Conservation (phyloP, 257 asterid species). For the Solanum dulcamara region DNA sequence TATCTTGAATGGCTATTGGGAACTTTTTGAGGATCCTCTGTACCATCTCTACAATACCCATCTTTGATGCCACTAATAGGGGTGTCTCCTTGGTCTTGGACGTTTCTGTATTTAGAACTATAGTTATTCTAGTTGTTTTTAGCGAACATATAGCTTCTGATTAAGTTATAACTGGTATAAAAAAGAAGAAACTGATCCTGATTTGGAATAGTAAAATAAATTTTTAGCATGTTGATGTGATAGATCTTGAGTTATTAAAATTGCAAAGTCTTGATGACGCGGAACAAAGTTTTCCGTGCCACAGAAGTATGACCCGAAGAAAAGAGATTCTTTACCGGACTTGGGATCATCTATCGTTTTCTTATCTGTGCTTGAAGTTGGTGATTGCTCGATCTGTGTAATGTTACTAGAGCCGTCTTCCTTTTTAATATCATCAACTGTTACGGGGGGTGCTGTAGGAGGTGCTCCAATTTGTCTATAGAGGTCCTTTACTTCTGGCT, state of each 20-base stretch:
- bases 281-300: background rate
- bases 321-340: background rate
- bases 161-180: background rate
- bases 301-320: background rate
- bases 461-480: background rate
- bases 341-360: background rate
- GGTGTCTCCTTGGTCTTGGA: slow-evolving; percentile 23
- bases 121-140: background rate
- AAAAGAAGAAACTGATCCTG: background rate
- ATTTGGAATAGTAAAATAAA: background rate
- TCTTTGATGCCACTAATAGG: slow-evolving; percentile 38
- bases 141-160: background rate
- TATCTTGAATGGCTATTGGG: slow-evolving; percentile 43
- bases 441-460: background rate
- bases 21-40: slow-evolving; percentile 16
- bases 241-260: background rate
- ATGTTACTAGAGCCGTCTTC: background rate
- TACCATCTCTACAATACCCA: slow-evolving; percentile 50
- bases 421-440: background rate
- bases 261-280: background rate
- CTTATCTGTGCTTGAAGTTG: background rate
- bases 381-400: background rate
- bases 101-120: background rate
- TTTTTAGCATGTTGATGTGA: background rate
- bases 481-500: background rate